Evolutionary conservation across 2,329 filamentous ascomycete species (phyloP).

Genomic region (Arthrinium phaeospermum): DNA sequence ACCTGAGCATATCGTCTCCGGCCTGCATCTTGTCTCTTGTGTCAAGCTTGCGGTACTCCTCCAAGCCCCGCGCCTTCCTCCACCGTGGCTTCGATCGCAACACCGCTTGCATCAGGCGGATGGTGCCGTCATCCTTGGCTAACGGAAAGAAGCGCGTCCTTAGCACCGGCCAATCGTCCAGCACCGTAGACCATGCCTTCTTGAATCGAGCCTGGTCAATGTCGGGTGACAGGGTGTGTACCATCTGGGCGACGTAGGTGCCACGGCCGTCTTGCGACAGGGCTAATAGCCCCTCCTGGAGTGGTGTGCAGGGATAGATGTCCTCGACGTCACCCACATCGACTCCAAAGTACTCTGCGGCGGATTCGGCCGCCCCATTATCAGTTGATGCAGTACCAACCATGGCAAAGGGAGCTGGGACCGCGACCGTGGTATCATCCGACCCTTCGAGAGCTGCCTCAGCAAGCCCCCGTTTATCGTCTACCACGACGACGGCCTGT

Average conservation of each 20-base stretch:
- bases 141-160: not conserved
- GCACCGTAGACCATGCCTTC: slow-evolving; percentile 23
- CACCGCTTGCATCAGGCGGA: slow-evolving; percentile 6
- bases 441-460: not conserved
- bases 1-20: not conserved
- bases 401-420: not conserved
- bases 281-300: slow-evolving; percentile 39
- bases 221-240: slow-evolving; percentile 22
- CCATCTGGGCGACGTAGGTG: slow-evolving; percentile 35
- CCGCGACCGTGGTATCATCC: not conserved
- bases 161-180: not conserved
- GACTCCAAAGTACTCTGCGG: slow-evolving; percentile 19
- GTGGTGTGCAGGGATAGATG: slow-evolving; percentile 36
- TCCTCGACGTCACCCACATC: slow-evolving; percentile 29
- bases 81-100: not conserved
- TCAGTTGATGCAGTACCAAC: not conserved
- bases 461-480: not conserved
- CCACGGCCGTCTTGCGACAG: slow-evolving; percentile 30
- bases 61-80: not conserved
- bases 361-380: not conserved
- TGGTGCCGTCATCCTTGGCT: not conserved
- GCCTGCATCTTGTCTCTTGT: not conserved
- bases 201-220: slow-evolving; percentile 24
- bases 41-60: slow-evolving; percentile 3
- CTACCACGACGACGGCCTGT: not conserved